These are phyloP conservation scores for Nakaseomyces glabratus DNA, from an alignment of 1,139 yeast genomes.

Conservation along the genomic window DNA sequence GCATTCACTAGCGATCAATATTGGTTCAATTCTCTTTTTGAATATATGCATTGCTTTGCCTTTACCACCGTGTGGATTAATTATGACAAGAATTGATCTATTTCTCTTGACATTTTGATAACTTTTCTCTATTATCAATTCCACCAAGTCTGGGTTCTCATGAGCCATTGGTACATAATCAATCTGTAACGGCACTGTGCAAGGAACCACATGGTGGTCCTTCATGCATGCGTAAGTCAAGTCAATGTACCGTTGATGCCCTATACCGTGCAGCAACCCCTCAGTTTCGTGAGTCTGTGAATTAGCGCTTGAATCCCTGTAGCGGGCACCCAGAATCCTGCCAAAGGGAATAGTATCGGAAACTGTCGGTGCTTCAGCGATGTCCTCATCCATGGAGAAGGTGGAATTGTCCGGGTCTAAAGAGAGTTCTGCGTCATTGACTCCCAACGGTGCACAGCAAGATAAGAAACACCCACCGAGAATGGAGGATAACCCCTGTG, in stretches of 20 bases:
- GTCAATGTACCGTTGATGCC: constrained; percentile 5
- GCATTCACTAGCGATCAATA: constrained; percentile 61
- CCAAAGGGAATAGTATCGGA: constrained; percentile 5
- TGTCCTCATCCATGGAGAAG: constrained; percentile 5
- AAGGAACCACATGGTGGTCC: constrained; percentile 6
- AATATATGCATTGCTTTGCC: constrained; percentile 64
- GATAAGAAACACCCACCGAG: constrained; percentile 1
- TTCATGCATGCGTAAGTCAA: constrained; percentile 7
- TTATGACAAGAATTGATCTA: constrained; percentile 53
- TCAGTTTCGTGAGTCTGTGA: background rate
- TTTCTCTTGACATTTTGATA: constrained; percentile 35
- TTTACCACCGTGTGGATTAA: constrained; percentile 87
- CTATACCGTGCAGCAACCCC: constrained; percentile 1
- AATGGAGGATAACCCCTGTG: constrained; percentile 2
- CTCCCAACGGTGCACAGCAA: constrained; percentile 6
- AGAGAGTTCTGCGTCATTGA: constrained; percentile 6
- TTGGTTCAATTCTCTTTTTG: constrained; percentile 50
- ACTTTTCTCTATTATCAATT: constrained; percentile 34
- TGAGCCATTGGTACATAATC: constrained; percentile 7
- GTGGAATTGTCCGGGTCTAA: constrained; percentile 2
- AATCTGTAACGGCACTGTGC: constrained; percentile 3
- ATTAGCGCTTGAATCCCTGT: background rate
- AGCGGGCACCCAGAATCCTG: constrained; percentile 6
- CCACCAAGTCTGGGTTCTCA: constrained; percentile 17
- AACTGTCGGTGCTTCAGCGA: background rate